phyloP scores from a whole-genome alignment of 2,329 filamentous ascomycete species.

The Cercospora canescens region DNA sequence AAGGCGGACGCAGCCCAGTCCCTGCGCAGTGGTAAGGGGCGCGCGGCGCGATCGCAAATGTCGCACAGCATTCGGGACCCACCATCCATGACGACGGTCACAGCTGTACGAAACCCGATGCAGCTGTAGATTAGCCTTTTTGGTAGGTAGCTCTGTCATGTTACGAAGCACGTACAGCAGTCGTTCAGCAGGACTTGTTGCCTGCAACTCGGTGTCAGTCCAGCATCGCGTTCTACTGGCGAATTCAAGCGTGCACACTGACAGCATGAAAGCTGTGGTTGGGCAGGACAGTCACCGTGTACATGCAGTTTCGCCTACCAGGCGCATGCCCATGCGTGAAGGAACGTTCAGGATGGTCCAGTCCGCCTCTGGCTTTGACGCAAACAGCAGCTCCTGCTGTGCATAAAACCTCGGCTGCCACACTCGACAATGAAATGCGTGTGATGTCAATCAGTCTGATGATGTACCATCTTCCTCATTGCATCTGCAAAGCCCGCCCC shows the following conservation, averaged over 20 bases:
- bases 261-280: neutral
- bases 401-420: constrained; percentile 15
- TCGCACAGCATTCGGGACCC: constrained; percentile 10
- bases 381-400: neutral
- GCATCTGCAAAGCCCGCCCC: neutral
- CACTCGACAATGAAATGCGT: neutral
- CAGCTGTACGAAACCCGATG: neutral
- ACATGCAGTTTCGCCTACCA: neutral
- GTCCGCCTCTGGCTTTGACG: neutral
- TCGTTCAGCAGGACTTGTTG: neutral
- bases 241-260: neutral
- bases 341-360: neutral
- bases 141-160: constrained; percentile 14
- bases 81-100: constrained; percentile 13
- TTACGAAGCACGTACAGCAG: neutral
- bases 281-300: neutral
- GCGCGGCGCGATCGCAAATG: constrained; percentile 7
- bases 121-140: neutral
- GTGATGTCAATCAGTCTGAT: constrained; percentile 3
- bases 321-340: neutral
- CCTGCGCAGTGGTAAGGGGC: constrained; percentile 7
- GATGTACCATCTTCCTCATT: neutral
- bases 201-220: neutral
- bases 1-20: neutral
- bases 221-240: neutral